Percentiles rank a stretch among this genome's conserved stretches.
Evolutionary conservation across 257 asterid species (phyloP).

Genomic region (Handroanthus guayacan): DNA sequence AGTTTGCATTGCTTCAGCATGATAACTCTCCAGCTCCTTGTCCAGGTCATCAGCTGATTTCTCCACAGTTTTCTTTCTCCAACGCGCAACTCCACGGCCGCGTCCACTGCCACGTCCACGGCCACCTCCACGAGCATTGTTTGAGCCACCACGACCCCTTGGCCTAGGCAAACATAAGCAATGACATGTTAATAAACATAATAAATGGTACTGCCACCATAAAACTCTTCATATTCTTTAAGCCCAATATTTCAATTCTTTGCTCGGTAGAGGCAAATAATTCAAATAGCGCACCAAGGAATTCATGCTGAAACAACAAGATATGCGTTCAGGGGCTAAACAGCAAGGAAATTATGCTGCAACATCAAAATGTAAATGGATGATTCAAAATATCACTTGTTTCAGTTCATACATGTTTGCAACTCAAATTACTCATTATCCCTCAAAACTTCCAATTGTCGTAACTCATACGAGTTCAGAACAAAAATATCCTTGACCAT

Average conservation of each 20-base stretch:
- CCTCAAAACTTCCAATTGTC: background rate
- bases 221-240: background rate
- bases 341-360: background rate
- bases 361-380: background rate
- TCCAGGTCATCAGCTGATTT: conserved; percentile 90
- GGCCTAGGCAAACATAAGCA: conserved; percentile 37
- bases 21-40: conserved; percentile 88
- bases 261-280: background rate
- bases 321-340: background rate
- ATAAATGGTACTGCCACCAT: background rate
- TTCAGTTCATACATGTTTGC: background rate
- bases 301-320: background rate
- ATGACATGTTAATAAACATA: background rate
- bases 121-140: conserved; percentile 37
- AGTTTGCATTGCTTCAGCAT: conserved; percentile 75
- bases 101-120: conserved; percentile 52
- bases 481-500: background rate
- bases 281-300: background rate
- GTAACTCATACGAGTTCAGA: background rate
- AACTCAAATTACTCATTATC: background rate
- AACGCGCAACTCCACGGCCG: conserved; percentile 55
- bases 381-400: background rate
- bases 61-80: conserved; percentile 53
- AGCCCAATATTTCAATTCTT: background rate
- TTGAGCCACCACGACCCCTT: conserved; percentile 57